Evolutionary conservation across 257 asterid species (phyloP), one percentile per base, ranked within the genome.

Genomic region (Cordia subcordata): DNA sequence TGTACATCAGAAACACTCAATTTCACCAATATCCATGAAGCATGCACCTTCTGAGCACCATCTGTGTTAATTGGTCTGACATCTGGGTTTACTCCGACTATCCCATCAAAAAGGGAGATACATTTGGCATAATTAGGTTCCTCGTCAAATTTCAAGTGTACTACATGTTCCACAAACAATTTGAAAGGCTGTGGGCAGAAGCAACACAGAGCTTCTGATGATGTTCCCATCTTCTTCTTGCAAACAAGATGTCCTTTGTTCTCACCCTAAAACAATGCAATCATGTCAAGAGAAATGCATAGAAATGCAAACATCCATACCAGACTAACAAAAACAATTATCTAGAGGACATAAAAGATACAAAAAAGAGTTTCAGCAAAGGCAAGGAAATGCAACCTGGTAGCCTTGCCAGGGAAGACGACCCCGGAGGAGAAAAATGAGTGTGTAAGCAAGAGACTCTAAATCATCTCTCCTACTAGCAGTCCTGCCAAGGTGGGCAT

Each of bases 381-480:
- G n/a, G 18, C 18, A n/a, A 47, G 18, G 21, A 19, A 47, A 47
- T 14, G 13, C 5, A 8, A 83, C 92, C 88, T 86, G 92, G 47
- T 60, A 86, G 16, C 88, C 88, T 71, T 86, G 86, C 95, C 92
- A 86, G 49, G 92, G 88, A 53, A 86, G 81, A 35, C 86, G 74
- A 6, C 95, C 91, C 18, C 85, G 72, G 42, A 86, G 80, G 68
- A 81, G 95, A 66, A 81, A 83, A 63, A 86, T 72, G 32, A 83
- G 85, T 11, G 89, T 81, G 62, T 83, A 86, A 52, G 89, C 89
- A 61, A 86, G 94, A 53, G 94, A 85, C 67, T 86, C 92, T 11
- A 86, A 67, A 72, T 86, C 95, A 73, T 86, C 95, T 74, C 92
- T 77, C 37, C 89, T 81, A 63, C 89, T 86, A 20, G 80, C 85